Percentiles rank a stretch among this genome's conserved stretches.
Evolutionary conservation across 2,329 filamentous ascomycete species (phyloP).

Genomic region (Aureobasidium namibiae): DNA sequence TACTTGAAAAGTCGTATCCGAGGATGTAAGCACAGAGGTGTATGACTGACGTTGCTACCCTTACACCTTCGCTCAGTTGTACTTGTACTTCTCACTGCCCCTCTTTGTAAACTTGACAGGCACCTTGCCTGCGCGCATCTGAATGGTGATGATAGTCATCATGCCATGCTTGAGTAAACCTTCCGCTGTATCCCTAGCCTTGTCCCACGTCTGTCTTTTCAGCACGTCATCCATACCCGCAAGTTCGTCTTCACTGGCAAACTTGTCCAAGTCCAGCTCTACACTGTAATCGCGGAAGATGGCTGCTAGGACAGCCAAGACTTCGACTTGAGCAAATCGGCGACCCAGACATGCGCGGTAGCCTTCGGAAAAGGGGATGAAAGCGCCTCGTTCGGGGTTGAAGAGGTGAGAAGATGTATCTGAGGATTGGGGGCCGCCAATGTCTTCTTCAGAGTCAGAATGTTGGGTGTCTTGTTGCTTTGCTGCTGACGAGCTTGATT

Average conservation of each 20-base stretch:
- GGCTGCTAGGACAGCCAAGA: constrained; percentile 45
- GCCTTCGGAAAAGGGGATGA: constrained; percentile 49
- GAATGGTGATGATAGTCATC: constrained; percentile 60
- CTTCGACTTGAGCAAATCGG: constrained; percentile 49
- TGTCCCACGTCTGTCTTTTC: constrained; percentile 49
- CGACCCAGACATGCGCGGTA: constrained; percentile 48
- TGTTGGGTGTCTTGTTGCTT: constrained; percentile 28
- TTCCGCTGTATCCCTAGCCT: constrained; percentile 49
- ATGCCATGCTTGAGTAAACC: constrained; percentile 47
- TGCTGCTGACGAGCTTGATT: constrained; percentile 20
- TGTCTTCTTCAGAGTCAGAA: constrained; percentile 41
- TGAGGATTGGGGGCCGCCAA: constrained; percentile 48
- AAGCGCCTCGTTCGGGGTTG: constrained; percentile 45
- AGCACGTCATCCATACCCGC: constrained; percentile 44
- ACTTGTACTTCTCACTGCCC: constrained; percentile 58
- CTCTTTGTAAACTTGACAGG: constrained; percentile 61
- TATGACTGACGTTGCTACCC: no score
- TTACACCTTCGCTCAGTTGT: no score
- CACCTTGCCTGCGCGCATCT: constrained; percentile 56
- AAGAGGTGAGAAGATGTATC: constrained; percentile 57
- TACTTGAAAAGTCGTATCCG: no score
- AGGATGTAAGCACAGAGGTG: no score
- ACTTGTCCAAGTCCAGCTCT: constrained; percentile 56
- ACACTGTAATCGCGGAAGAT: constrained; percentile 54
- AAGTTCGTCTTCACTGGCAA: constrained; percentile 41